Evolutionary conservation across 805 yeast genomes (phyloP), one percentile per base, ranked within the genome.

Genomic region (Ogataea henricii): DNA sequence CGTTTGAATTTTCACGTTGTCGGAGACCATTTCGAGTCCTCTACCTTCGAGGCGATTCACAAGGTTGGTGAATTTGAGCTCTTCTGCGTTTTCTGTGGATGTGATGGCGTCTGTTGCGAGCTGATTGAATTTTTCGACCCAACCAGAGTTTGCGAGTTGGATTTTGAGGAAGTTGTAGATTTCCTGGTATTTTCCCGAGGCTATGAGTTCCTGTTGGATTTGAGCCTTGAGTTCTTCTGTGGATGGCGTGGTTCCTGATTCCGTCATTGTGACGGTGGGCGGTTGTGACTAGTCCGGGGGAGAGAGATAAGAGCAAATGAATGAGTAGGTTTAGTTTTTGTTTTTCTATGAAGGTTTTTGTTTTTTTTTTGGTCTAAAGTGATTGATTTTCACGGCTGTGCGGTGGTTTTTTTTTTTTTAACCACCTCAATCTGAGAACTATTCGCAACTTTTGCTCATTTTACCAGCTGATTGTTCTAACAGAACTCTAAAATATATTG

Each of bases 111-210:
- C 60, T 40, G 65, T 65, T 3, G 95, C 86, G 35, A 85, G 56
- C 33, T 75, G 77, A 39, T 80, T 74, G 22, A 91, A 82, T 46
- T 83, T 76, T 56, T 89, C 96, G 51, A 80, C 81, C 97, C 97
- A 91, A 5, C 97, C 97, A 1, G 85, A 76, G 60, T 87, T 86
- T 44, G 82, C 76, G 9, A 91, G 74, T 58, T 79, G 80, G 46
- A 83, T 74, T 56, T 81, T 81, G 49, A 91, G 68, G 40, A 76
- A 72, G 43, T 78, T 77, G 42, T 85, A 82, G 46, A 89, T 85
- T 74, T 77, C 74, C 51, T 87, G 92, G 65, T 89, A 89, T 66
- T 85, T 87, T 0, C 96, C 97, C 23, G 89, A 78, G 25, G 83
- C 77, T 3, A 89, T 81, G 32, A 89, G 74, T 58, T 82, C 82